Conservation (phyloP, 2,329 filamentous ascomycete genomes). For the Penicillium hordei region DNA sequence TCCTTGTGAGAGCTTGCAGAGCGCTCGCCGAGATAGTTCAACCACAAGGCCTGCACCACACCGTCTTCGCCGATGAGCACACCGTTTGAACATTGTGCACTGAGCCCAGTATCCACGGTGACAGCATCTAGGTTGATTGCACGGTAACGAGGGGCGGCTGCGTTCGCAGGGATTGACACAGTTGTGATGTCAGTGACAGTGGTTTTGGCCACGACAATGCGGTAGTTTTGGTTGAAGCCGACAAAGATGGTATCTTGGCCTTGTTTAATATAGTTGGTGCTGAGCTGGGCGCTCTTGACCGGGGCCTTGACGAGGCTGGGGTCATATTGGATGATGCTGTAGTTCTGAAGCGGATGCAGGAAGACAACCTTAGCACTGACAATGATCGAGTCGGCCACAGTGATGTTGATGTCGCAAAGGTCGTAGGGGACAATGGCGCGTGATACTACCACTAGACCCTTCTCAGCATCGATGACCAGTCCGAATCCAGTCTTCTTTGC, state of each 20-base stretch:
- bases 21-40: constrained; percentile 93
- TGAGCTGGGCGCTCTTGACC: constrained; percentile 83
- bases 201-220: constrained; percentile 90
- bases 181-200: constrained; percentile 96
- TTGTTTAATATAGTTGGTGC: constrained; percentile 79
- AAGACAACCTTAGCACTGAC: constrained; percentile 94
- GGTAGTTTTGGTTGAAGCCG: constrained; percentile 94
- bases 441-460: constrained; percentile 91
- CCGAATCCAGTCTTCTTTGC: constrained; percentile 94
- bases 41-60: constrained; percentile 90
- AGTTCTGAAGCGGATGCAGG: constrained; percentile 94
- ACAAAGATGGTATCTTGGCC: constrained; percentile 94
- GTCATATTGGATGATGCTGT: constrained; percentile 93
- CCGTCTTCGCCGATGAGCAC: constrained; percentile 88
- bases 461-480: constrained; percentile 93
- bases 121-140: constrained; percentile 96
- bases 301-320: constrained; percentile 89
- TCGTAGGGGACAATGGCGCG: constrained; percentile 94
- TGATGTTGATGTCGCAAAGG: constrained; percentile 92
- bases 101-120: constrained; percentile 90
- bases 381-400: constrained; percentile 93
- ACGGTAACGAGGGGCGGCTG: constrained; percentile 84
- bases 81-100: constrained; percentile 88
- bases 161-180: constrained; percentile 92
- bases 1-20: constrained; percentile 76